Conservation (phyloP, 78 protist genomes). For the Dictyostelium firmibasis region DNA sequence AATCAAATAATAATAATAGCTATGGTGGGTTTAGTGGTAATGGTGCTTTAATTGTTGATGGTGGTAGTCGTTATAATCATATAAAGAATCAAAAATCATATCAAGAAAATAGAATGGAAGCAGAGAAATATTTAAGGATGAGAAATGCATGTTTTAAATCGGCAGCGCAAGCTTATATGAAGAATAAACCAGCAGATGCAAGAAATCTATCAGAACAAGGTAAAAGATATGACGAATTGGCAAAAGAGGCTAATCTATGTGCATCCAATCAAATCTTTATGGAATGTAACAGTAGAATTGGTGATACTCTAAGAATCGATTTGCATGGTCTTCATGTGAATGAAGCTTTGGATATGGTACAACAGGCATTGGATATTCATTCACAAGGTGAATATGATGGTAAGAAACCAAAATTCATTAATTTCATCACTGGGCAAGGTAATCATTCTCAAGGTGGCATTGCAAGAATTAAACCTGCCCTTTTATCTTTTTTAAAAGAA, state of each 20-base stretch:
- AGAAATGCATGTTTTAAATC: slow-evolving; percentile 21
- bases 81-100: slow-evolving; percentile 9
- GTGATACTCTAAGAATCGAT: slow-evolving; percentile 53
- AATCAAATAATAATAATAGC: background rate
- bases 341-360: slow-evolving; percentile 64
- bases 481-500: slow-evolving; percentile 11
- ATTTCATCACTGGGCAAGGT: slow-evolving; percentile 52
- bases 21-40: background rate
- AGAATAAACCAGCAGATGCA: slow-evolving; percentile 36
- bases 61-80: background rate
- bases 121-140: slow-evolving; percentile 6
- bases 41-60: background rate
- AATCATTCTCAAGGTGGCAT: slow-evolving; percentile 51
- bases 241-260: background rate
- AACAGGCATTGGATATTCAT: slow-evolving; percentile 25
- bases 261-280: slow-evolving; percentile 58
- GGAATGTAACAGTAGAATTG: slow-evolving; percentile 19
- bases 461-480: slow-evolving; percentile 62
- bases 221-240: background rate
- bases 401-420: slow-evolving; percentile 7
- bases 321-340: slow-evolving; percentile 60
- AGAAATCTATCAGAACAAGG: background rate
- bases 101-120: slow-evolving; percentile 10
- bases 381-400: slow-evolving; percentile 22
- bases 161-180: slow-evolving; percentile 45